These are phyloP conservation scores for Arthrocladium fulminans DNA, from an alignment of 2,329 filamentous ascomycete species.

Conservation along the genomic window DNA sequence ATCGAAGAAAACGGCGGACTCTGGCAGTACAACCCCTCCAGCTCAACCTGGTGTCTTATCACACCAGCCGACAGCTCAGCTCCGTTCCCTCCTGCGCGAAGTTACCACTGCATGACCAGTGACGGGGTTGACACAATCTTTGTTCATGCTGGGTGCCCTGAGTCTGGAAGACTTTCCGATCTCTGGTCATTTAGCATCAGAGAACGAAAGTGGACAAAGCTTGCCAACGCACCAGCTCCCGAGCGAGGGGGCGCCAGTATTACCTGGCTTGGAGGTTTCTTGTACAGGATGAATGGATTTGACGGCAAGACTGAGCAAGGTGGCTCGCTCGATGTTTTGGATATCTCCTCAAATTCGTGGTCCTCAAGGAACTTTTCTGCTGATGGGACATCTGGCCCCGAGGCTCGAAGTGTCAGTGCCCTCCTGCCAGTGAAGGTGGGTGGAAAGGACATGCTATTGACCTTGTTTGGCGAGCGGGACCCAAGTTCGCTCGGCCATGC, in stretches of 20 bases:
- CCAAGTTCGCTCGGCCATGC: slow-evolving; percentile 46
- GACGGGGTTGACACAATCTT: slow-evolving; percentile 61
- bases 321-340: slow-evolving; percentile 58
- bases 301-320: slow-evolving; percentile 63
- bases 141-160: slow-evolving; percentile 66
- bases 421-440: slow-evolving; percentile 35
- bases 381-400: slow-evolving; percentile 40
- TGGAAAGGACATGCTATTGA: slow-evolving; percentile 36
- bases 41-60: slow-evolving; percentile 56
- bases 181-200: slow-evolving; percentile 69
- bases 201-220: slow-evolving; percentile 56
- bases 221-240: slow-evolving; percentile 58
- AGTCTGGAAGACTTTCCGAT: slow-evolving; percentile 55
- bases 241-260: slow-evolving; percentile 60
- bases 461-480: slow-evolving; percentile 47
- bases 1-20: slow-evolving; percentile 66
- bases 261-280: slow-evolving; percentile 51
- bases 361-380: slow-evolving; percentile 24
- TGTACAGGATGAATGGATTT: slow-evolving; percentile 75
- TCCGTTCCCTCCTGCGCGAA: slow-evolving; percentile 55
- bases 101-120: slow-evolving; percentile 58
- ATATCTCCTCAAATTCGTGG: slow-evolving; percentile 35
- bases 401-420: slow-evolving; percentile 42
- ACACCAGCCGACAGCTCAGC: slow-evolving; percentile 43
- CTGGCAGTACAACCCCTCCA: slow-evolving; percentile 64